These are phyloP conservation scores for Fusarium haematococcum DNA, from an alignment of 2,329 filamentous ascomycete genomes.

Conservation along the genomic window DNA sequence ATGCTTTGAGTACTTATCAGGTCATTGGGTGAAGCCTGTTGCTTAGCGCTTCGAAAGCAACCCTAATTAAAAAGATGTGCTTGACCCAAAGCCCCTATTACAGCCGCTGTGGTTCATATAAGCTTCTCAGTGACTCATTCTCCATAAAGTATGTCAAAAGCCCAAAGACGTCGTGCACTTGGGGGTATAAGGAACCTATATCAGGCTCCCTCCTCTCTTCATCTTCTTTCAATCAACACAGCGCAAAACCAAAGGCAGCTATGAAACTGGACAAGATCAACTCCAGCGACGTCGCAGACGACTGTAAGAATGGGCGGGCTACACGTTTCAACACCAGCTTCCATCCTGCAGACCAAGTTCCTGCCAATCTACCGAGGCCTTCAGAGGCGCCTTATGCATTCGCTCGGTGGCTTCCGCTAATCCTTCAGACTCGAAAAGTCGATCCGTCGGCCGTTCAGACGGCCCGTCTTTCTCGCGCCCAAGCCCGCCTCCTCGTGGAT, in stretches of 20 bases:
- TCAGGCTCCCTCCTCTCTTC: no score
- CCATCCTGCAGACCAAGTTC: slow-evolving; percentile 1
- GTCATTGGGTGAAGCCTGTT: no score
- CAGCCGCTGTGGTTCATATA: no score
- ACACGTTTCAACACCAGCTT: slow-evolving; percentile 25
- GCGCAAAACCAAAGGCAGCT: background rate
- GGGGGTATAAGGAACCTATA: no score
- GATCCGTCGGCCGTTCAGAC: slow-evolving; percentile 42
- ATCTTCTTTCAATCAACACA: background rate
- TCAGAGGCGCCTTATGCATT: slow-evolving; percentile 53
- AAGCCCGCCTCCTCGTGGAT: slow-evolving; percentile 47
- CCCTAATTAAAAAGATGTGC: no score
- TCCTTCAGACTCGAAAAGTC: slow-evolving; percentile 50
- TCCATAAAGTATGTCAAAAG: background rate
- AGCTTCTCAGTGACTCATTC: background rate
- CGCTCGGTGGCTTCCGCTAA: slow-evolving; percentile 55
- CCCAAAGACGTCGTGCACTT: background rate
- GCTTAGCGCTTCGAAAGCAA: no score
- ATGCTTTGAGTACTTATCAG: no score
- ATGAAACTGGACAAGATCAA: background rate
- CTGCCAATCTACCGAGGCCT: background rate
- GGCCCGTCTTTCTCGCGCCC: slow-evolving; percentile 43
- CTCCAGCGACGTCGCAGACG: slow-evolving; percentile 1
- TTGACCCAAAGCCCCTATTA: no score
- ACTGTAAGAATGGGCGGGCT: slow-evolving; percentile 5